Percentiles rank a stretch among this genome's conserved stretches.
Conservation (phyloP, 257 asterid genomes). For the Nicotiana sylvestris region DNA sequence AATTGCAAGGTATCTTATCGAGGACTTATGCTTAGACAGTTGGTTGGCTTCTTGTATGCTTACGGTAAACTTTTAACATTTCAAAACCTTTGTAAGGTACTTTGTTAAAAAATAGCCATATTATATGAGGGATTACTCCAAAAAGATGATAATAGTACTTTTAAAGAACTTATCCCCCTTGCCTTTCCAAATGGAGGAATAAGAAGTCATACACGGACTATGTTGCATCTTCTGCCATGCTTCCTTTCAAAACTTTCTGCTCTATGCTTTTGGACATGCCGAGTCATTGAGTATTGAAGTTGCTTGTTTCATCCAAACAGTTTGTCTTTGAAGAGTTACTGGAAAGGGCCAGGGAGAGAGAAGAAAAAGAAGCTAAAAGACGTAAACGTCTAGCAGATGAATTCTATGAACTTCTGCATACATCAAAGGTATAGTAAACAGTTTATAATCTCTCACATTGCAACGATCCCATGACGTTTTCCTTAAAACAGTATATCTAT, state of each 20-base stretch:
- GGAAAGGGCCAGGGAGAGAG: constrained; percentile 69
- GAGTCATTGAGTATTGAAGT: constrained; percentile 11
- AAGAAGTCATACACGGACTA: background rate
- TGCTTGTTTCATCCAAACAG: constrained; percentile 33
- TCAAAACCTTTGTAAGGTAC: background rate
- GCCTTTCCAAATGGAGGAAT: background rate
- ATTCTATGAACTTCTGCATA: constrained; percentile 45
- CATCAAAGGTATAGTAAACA: constrained; percentile 52
- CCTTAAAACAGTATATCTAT: background rate
- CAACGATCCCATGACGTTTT: background rate
- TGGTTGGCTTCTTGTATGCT: background rate
- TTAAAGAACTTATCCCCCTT: background rate
- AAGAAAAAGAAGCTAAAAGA: constrained; percentile 85
- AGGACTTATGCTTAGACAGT: background rate
- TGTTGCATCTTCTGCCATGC: constrained; percentile 4
- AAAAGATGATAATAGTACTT: background rate
- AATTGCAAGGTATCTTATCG: background rate
- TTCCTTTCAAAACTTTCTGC: background rate
- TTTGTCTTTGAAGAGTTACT: constrained; percentile 66
- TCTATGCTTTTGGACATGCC: background rate
- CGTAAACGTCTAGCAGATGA: constrained; percentile 77
- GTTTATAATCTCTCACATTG: constrained; percentile 3
- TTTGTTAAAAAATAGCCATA: background rate
- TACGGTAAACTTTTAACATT: background rate
- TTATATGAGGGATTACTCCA: background rate